These are phyloP conservation scores for Cenchrus fungigraminus DNA, from an alignment of 176 grass and related monocot genomes.

Conservation along the genomic window DNA sequence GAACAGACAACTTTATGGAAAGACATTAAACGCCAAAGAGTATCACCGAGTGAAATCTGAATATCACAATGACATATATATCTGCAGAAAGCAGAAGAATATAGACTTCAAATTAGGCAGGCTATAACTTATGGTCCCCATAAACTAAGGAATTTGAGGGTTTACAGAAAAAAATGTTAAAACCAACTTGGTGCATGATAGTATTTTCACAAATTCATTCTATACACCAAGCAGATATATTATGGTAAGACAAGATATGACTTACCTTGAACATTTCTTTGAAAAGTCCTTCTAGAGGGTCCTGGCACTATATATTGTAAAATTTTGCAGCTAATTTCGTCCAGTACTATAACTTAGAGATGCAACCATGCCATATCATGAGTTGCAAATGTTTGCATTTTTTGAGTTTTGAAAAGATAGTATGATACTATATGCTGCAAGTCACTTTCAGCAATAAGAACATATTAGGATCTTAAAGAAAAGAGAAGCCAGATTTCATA, in stretches of 20 bases:
- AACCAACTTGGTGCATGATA: not conserved
- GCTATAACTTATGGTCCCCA: not conserved
- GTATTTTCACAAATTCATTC: not conserved
- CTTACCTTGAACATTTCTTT: conserved; percentile 92
- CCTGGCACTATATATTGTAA: conserved; percentile 71
- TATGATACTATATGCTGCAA: not conserved
- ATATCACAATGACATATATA: conserved; percentile 13
- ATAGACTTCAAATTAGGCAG: not conserved
- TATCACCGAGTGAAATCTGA: no score
- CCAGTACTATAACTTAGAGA: conserved; percentile 66
- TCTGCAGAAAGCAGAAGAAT: conserved; percentile 26
- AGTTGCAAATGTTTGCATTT: not conserved
- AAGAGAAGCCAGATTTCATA: not conserved
- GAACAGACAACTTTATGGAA: no score
- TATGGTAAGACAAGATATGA: not conserved
- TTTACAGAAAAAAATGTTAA: conserved; percentile 10
- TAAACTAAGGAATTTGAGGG: not conserved
- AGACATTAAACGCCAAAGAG: no score
- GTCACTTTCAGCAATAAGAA: conserved; percentile 22
- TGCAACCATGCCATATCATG: conserved; percentile 28
- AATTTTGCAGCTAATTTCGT: conserved; percentile 91
- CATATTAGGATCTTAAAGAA: not conserved
- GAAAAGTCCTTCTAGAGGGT: conserved; percentile 86
- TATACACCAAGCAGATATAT: not conserved
- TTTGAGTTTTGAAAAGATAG: not conserved